Percentiles rank a stretch among this genome's conserved stretches.
Evolutionary conservation across 1,139 yeast genomes (phyloP).

Genomic region (Nematodospora anomalae): DNA sequence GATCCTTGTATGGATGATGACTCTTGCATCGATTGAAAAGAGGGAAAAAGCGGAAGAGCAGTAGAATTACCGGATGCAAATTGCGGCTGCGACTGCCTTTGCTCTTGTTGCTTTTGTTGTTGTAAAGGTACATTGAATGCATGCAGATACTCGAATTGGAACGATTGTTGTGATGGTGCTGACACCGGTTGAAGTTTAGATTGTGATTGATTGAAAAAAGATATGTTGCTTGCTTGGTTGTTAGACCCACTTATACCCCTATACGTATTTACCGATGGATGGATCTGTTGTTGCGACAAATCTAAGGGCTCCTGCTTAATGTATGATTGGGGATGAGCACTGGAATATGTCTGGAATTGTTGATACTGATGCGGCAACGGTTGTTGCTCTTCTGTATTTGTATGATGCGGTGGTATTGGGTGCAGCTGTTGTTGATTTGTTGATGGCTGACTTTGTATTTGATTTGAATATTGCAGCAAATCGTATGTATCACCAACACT

Average conservation of each 20-base stretch:
- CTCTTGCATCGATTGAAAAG: constrained; percentile 5
- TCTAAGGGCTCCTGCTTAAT: constrained; percentile 5
- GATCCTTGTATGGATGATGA: constrained; percentile 5
- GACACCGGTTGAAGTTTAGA: neutral
- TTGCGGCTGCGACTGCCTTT: constrained; percentile 1
- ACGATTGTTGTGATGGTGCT: constrained; percentile 2
- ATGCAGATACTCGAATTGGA: constrained; percentile 9
- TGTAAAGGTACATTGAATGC: neutral
- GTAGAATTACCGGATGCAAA: constrained; percentile 1
- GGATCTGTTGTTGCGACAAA: constrained; percentile 3
- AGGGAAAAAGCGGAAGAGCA: constrained; percentile 1
- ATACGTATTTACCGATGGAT: neutral
- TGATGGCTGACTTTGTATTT: constrained; percentile 12
- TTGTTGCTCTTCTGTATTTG: constrained; percentile 2
- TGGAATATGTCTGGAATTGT: constrained; percentile 5
- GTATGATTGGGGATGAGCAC: constrained; percentile 1
- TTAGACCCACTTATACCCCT: neutral
- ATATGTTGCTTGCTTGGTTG: neutral
- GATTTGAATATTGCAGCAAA: constrained; percentile 3
- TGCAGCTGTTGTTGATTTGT: constrained; percentile 8
- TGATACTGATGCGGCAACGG: constrained; percentile 2
- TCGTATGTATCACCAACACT: constrained; percentile 1
- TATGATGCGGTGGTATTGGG: constrained; percentile 8
- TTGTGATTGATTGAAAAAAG: constrained; percentile 1
- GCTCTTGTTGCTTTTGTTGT: constrained; percentile 6